Conservation (phyloP, 495 filamentous ascomycete genomes). For the Thozetella sp. region DNA sequence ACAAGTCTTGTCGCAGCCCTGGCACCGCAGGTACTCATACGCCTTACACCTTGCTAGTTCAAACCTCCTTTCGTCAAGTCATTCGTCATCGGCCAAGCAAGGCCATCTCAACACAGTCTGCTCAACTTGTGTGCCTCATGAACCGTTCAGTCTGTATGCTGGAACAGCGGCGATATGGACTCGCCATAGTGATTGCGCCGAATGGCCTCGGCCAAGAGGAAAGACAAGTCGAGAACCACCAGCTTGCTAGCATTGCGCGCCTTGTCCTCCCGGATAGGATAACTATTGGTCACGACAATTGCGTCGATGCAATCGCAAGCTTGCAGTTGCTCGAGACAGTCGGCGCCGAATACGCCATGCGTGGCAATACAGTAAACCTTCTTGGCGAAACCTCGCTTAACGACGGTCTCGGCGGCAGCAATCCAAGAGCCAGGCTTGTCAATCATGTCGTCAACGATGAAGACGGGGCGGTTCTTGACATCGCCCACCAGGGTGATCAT, state of each 20-base stretch:
- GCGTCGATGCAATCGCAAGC: conserved; percentile 88
- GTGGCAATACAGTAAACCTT: conserved; percentile 98
- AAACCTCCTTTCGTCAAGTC: conserved; percentile 1
- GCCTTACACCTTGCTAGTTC: not conserved
- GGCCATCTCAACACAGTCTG: no score
- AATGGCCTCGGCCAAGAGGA: conserved; percentile 87
- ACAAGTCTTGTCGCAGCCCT: not conserved
- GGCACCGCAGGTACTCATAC: not conserved
- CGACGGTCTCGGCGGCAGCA: conserved; percentile 95
- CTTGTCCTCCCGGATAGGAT: conserved; percentile 80
- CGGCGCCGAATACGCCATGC: conserved; percentile 88
- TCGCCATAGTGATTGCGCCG: conserved; percentile 91
- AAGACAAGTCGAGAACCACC: conserved; percentile 84
- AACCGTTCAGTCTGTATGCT: conserved; percentile 59
- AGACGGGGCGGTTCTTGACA: conserved; percentile 80
- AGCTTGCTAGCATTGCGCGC: conserved; percentile 76
- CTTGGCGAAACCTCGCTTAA: conserved; percentile 87
- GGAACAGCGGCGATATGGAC: conserved; percentile 85
- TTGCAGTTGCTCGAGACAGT: conserved; percentile 89
- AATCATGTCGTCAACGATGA: conserved; percentile 99
- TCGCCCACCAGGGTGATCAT: conserved; percentile 97
- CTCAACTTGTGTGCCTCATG: conserved; percentile 6
- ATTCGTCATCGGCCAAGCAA: conserved; percentile 19
- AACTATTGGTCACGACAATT: conserved; percentile 96
- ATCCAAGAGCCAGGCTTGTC: conserved; percentile 97